Conservation (phyloP, 306 rosid genomes). For the Albizia julibrissin region DNA sequence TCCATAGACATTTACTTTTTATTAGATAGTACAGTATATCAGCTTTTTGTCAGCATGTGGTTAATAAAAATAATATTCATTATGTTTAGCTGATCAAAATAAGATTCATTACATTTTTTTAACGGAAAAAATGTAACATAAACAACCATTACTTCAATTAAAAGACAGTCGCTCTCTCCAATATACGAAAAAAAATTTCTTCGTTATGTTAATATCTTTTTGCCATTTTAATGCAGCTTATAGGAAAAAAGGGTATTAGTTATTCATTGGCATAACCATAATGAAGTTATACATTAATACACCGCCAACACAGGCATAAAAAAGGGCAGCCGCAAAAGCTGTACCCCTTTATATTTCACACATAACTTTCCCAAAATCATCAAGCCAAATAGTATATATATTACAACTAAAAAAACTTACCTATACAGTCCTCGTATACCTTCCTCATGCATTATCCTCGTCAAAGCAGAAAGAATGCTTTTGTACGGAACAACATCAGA, state of each 20-base stretch:
- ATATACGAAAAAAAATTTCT: neutral
- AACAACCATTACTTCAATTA: neutral
- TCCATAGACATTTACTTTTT: neutral
- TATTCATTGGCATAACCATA: no score
- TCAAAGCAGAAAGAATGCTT: constrained; percentile 80
- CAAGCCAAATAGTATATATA: constrained; percentile 2
- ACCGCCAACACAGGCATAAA: neutral
- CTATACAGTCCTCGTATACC: constrained; percentile 92
- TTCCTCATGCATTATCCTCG: constrained; percentile 83
- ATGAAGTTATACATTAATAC: no score
- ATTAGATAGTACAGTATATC: neutral
- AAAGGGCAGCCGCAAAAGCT: neutral
- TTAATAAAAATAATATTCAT: neutral
- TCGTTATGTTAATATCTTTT: no score
- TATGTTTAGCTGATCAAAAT: neutral
- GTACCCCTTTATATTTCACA: neutral
- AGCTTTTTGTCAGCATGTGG: neutral
- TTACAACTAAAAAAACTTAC: constrained; percentile 44
- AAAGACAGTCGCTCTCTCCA: neutral
- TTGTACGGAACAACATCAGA: constrained; percentile 82
- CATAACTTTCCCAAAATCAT: constrained; percentile 16
- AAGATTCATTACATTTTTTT: neutral
- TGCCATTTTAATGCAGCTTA: no score
- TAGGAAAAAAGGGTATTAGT: no score
- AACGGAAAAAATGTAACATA: neutral